Evolutionary conservation across 169 alveolate genomes (phyloP), one percentile per base, ranked within the genome.

Genomic region (Miamiensis avidus): DNA sequence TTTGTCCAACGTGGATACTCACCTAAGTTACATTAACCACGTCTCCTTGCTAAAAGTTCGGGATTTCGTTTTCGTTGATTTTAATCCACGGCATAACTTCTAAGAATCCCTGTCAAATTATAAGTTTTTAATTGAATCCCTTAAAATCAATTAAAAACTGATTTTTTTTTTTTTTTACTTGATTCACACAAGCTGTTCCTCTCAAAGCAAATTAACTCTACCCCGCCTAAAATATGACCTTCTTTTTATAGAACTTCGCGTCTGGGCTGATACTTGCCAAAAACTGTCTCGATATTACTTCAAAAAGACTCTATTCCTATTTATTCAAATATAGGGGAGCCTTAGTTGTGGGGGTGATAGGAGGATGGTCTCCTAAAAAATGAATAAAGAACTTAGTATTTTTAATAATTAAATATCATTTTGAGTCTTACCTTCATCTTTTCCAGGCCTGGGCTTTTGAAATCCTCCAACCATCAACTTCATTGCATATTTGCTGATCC

Each of bases 401-500:
- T n/a, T n/a, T n/a, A n/a, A n/a, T n/a, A n/a, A n/a, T n/a, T n/a
- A n/a, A n/a, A n/a, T n/a, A n/a, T n/a, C n/a, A n/a, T n/a, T n/a
- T n/a, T n/a, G n/a, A n/a, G n/a, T n/a, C n/a, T n/a, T n/a, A n/a
- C n/a, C n/a, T n/a, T 73, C 74, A 78, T 85, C 89, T 31, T 74
- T 69, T 30, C 89, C 89, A 25, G 32, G n/a, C 74, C 76, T 85
- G 26, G 89, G 81, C 64, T 78, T 73, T 49, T 29, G 34, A 74
- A 29, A 31, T 6, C 89, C 86, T 78, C 90, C 94, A 88, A 34
- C 94, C 96, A 75, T 94, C 94, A 26, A 96, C 86, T 30, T 93
- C 90, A 32, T 95, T 83, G 90, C 96, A 98, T 85, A 96, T 29
- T 95, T 93, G 65, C 93, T 76, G 34, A 96, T 97, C 0, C 93